Evolutionary conservation across 139 green algal species (phyloP), one percentile per base, ranked within the genome.

Genomic region (Closterium sp.): DNA sequence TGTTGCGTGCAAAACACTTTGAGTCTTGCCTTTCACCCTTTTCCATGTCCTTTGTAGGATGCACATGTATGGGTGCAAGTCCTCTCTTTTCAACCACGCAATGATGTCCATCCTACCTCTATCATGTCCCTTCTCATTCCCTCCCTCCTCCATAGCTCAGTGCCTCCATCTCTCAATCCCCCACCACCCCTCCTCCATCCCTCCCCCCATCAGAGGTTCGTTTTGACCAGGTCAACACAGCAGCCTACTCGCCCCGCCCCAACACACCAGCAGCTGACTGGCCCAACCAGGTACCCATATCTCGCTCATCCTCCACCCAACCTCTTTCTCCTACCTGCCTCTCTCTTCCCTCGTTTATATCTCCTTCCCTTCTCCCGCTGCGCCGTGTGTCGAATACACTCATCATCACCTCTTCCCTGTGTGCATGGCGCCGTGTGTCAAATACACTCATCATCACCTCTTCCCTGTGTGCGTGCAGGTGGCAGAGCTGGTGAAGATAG

Each of bases 181-280:
- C 87, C 88, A 5, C 88, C 29, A 21, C 29, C 88, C 29, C 28
- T 90, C 88, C 4, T 27, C 29, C 88, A 22, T 10, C 24, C 87
- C 91, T 28, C 9, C 19, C 27, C 87, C 9, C 1, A 30, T 29
- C 91, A 94, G 96, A 98, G 93, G 95, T 99, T 2, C 96, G 96
- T 42, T 99, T 99, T 95, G 98, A 99, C 97, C 95, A 96, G 4
- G 98, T 99, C 91, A 99, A 99, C 97, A 99, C 98, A 17, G 97
- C 97, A 31, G 97, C 97, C 7, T 98, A 98, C 95, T 97, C 95
- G 1, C 97, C 96, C 1, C 96, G 98, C 1, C 98, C 98, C 28
- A 98, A 97, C 96, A 99, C 98, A 5, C 98, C 98, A 1, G 98
- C 98, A 27, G 98, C 97, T 0, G 89, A 95, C 7, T 97, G 97